Evolutionary conservation across 352 stramenopile genomes (phyloP).

Genomic region (Phytopythium delawarense): DNA sequence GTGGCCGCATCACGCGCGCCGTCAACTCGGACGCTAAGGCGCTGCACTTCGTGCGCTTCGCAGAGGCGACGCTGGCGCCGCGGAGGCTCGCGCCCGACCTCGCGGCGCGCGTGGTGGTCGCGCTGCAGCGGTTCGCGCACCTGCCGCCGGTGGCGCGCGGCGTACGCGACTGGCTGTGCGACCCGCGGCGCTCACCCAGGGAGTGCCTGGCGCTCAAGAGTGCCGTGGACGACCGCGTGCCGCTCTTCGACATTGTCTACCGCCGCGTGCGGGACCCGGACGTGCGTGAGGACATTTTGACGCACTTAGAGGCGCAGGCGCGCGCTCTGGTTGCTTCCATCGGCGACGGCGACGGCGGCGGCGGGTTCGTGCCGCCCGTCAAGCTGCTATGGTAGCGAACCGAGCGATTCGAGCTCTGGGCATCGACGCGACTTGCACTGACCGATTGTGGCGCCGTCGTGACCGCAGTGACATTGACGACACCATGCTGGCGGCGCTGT

Average conservation of each 20-base stretch:
- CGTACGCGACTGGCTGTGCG: constrained; percentile 56
- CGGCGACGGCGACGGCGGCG: not conserved
- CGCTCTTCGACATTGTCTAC: constrained; percentile 68
- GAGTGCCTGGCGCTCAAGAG: constrained; percentile 60
- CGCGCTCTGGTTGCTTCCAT: constrained; percentile 15
- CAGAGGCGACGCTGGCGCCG: constrained; percentile 32
- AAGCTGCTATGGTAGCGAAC: constrained; percentile 66
- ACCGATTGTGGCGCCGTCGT: not conserved
- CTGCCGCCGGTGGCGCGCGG: constrained; percentile 44
- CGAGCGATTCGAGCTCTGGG: not conserved
- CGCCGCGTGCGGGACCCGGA: constrained; percentile 40
- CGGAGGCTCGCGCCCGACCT: constrained; percentile 27
- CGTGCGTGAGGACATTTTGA: constrained; percentile 50
- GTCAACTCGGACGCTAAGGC: constrained; percentile 73
- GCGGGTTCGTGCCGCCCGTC: constrained; percentile 44
- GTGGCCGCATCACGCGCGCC: constrained; percentile 45
- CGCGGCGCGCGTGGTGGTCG: constrained; percentile 46
- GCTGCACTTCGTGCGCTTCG: constrained; percentile 69
- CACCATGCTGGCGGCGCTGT: constrained; percentile 71
- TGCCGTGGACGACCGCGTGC: constrained; percentile 60
- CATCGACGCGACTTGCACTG: not conserved
- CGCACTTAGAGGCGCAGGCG: constrained; percentile 62
- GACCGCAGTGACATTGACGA: constrained; percentile 72
- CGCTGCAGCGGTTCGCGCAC: constrained; percentile 49
- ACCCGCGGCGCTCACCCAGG: constrained; percentile 21